Evolutionary conservation across 192 early-diverging fungal species (phyloP).

Genomic region (Helicostylum pulchrum): DNA sequence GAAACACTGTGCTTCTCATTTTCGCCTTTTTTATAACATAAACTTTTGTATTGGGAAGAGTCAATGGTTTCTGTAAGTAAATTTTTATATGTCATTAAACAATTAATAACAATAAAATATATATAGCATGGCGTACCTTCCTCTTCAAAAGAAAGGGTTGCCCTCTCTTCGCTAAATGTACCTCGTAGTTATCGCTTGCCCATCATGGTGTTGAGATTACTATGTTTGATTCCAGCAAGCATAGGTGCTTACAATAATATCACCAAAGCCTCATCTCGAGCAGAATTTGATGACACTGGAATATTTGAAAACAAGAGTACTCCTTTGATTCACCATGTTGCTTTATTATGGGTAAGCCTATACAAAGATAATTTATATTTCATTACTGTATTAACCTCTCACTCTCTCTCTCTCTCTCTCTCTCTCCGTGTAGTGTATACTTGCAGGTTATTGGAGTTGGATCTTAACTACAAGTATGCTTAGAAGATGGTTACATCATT

Average conservation of each 20-base stretch:
- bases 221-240: constrained; percentile 39
- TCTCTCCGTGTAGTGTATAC: constrained; percentile 43
- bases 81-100: too few species aligned
- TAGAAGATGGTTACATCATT: constrained; percentile 55
- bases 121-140: too few species aligned
- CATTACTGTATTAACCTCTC: not conserved
- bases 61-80: too few species aligned
- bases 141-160: constrained; percentile 12
- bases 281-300: constrained; percentile 27
- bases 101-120: too few species aligned
- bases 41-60: too few species aligned
- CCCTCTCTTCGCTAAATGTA: constrained; percentile 31
- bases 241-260: constrained; percentile 32
- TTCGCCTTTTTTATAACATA: too few species aligned
- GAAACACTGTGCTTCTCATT: too few species aligned
- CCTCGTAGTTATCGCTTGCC: constrained; percentile 32
- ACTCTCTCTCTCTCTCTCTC: too few species aligned
- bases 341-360: constrained; percentile 41
- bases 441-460: constrained; percentile 56
- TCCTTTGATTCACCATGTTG: constrained; percentile 37
- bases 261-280: constrained; percentile 18
- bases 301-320: constrained; percentile 37
- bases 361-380: not conserved
- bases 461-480: constrained; percentile 54
- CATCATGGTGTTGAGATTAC: constrained; percentile 29